Base-by-base conservation (phyloP, 352 stramenopile genomes). In the Vaucheria bursata region DNA sequence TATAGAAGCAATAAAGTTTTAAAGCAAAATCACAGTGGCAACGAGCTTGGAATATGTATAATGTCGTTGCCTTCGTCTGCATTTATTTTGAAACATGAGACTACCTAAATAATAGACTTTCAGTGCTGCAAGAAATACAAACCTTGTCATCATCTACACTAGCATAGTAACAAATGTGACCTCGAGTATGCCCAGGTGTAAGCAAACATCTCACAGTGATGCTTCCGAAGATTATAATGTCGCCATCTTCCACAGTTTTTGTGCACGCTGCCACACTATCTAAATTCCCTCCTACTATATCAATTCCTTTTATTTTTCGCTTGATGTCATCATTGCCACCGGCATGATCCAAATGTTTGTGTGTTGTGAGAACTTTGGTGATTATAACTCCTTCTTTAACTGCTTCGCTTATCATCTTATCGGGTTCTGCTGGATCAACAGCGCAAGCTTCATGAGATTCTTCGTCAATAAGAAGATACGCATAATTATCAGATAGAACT, bases 151-250 rank as follows among this genome's bases (percentile, higher is more conserved):
- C n/a, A 88, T 87, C 89, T 6, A 90, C 90, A 7, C 87, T 91
- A 45, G 92, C 84, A n/a, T 93, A 89, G 73, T 93, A 95, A 65
- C 89, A 91, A 32, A 94, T 81, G 32, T 94, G 89, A 4, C 85
- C 89, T 18, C 88, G 85, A 7, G 90, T 95, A 81, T 95, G 90
- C 77, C 79, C 72, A 6, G 79, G 70, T 0, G 79, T 84, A 3
- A 90, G 83, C 34, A 95, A 74, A 68, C 88, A 89, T 75, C 89
- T 86, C 36, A 95, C 75, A 39, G 88, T 86, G 8, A 90, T 87
- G 0, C 86, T 88, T 8, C 90, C 90, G 53, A 95, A 81, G 64
- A 86, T 88, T 67, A 95, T 91, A 78, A 89, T 91, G 29, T 95
- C 90, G 34, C 90, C 90, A 5, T 90, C 90, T 3, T 85, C 83